Conservation (phyloP, 768 basidiomycete species). For the Dentipellis sp. region DNA sequence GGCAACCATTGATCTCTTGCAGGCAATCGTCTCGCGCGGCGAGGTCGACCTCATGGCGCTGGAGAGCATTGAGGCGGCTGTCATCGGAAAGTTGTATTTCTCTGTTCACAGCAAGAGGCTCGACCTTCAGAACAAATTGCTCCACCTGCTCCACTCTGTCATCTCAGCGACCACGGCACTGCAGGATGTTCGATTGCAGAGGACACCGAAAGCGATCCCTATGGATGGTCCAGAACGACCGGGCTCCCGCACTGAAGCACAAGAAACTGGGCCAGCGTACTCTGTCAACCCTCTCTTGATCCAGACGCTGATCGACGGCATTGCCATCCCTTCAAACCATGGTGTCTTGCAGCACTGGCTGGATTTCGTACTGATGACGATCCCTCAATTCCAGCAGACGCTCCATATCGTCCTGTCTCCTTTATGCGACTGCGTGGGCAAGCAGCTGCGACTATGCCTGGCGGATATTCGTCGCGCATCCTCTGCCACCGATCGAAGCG, state of each 20-base stretch:
- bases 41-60: slow-evolving; percentile 58
- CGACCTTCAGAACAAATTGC: slow-evolving; percentile 87
- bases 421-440: slow-evolving; percentile 71
- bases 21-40: slow-evolving; percentile 72
- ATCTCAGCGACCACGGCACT: slow-evolving; percentile 52
- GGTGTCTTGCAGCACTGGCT: slow-evolving; percentile 91
- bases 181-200: slow-evolving; percentile 17
- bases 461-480: slow-evolving; percentile 32
- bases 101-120: slow-evolving; percentile 61
- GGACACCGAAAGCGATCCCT: background rate
- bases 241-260: slow-evolving; percentile 21
- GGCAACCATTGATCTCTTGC: slow-evolving; percentile 70
- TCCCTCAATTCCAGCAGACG: slow-evolving; percentile 74
- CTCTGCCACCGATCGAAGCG: slow-evolving; percentile 18
- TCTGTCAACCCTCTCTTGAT: slow-evolving; percentile 64
- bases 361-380: slow-evolving; percentile 88
- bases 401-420: slow-evolving; percentile 60
- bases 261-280: slow-evolving; percentile 27
- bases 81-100: slow-evolving; percentile 69
- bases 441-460: slow-evolving; percentile 52
- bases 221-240: slow-evolving; percentile 7
- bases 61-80: slow-evolving; percentile 56
- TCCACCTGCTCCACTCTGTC: slow-evolving; percentile 83
- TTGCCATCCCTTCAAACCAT: slow-evolving; percentile 58
- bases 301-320: slow-evolving; percentile 75